Evolutionary conservation across 768 basidiomycete species (phyloP), one percentile per base, ranked within the genome.

Genomic region (Favolaschia claudopus): DNA sequence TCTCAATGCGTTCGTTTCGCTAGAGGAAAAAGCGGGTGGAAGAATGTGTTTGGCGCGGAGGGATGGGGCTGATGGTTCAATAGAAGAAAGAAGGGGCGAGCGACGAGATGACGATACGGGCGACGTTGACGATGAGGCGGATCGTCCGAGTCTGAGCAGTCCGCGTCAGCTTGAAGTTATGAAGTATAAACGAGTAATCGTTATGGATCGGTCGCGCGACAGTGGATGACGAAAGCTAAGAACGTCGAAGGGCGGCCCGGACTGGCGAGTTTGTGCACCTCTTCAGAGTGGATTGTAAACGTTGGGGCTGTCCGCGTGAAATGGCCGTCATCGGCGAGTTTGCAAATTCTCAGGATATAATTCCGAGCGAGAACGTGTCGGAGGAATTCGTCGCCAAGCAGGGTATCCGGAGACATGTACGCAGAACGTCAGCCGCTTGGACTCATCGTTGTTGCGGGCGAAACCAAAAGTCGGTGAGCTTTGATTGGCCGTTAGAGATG

Each of bases 391-490:
- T 90, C 85, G 22, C 96, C 95, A 12, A 93, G 80, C 1, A 96
- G 79, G 65, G 98, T 97, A 71, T 98, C 96, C 0, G 96, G 96
- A 2, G 92, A 94, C 96, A 98, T 98, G 77, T 97, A 96, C 6
- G 93, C 89, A 92, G 74, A 93, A 93, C 0, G 92, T 94, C 39
- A 94, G 82, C 6, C 92, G 84, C 69, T 90, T 92, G 50, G 81
- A 84, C 76, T 99, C 96, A 64, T 96, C 95, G 55, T 88, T 92
- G 67, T 93, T 96, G 37, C 91, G 85, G 0, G 95, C 95, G 0
- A 67, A 98, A 96, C 1, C 96, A 97, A 74, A 99, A 99, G 70
- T 99, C 96, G n/a, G 96, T 97, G 66, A 98, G 89, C 79, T 99
- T 99, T 69, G 99, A 82, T 39, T 97, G 87, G 20, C 94, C 93